Percentiles rank a stretch among this genome's conserved stretches.
Conservation (phyloP, 2,329 filamentous ascomycete genomes). For the Leptographium wingfieldii region DNA sequence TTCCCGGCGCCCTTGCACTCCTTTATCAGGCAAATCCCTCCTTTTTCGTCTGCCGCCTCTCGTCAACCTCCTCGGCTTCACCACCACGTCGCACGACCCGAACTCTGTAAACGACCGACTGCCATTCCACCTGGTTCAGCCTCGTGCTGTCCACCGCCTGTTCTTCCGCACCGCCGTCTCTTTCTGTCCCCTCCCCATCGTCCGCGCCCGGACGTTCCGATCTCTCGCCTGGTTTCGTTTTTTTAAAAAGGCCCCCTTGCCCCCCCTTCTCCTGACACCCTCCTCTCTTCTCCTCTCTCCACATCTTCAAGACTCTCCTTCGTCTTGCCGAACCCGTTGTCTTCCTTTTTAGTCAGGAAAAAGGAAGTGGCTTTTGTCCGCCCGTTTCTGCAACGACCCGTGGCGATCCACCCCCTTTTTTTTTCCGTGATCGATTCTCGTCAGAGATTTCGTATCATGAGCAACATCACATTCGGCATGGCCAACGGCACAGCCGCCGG, state of each 20-base stretch:
- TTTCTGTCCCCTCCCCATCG: neutral
- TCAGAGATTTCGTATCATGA: conserved; percentile 13
- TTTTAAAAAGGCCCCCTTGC: neutral
- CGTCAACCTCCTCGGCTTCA: neutral
- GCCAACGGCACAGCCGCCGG: conserved; percentile 40
- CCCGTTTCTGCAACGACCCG: no score
- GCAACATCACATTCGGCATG: conserved; percentile 31
- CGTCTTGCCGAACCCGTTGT: neutral
- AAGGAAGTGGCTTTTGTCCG: no score
- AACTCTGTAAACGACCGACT: conserved; percentile 8
- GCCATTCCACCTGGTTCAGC: conserved; percentile 6
- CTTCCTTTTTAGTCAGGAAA: no score
- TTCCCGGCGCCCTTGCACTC: neutral
- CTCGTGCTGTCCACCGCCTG: neutral
- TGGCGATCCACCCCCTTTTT: no score
- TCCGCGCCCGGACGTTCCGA: neutral
- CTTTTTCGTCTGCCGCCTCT: neutral
- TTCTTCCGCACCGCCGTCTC: neutral
- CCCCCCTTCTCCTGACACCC: neutral
- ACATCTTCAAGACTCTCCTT: neutral
- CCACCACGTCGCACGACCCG: conserved; percentile 10
- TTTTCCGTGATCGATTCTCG: no score
- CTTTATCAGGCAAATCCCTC: conserved; percentile 1
- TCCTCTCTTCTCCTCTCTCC: neutral
- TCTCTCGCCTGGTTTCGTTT: neutral